Evolutionary conservation across 805 yeast species (phyloP), one percentile per base, ranked within the genome.

Genomic region (Yarrowia sp.): DNA sequence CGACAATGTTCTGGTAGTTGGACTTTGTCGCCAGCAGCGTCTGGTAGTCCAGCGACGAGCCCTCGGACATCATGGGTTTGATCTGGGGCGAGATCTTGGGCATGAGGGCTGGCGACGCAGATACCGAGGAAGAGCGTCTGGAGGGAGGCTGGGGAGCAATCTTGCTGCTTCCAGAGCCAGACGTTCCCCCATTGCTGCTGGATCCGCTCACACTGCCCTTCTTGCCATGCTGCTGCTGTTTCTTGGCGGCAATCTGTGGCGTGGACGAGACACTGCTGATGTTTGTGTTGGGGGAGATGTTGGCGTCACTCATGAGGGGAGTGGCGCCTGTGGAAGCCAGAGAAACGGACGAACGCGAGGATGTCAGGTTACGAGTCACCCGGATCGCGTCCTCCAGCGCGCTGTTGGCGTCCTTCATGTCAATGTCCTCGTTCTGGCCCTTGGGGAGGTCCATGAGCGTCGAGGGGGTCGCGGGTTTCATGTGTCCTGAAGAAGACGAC

Each of bases 1-100:
- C 83, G 8, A 80, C 73, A 26, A 80, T 79, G 72, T 79, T 77
- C 71, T 81, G 83, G 70, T 81, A 80, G 71, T 81, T 81, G 43
- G 82, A 79, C 72, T 80, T 81, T 35, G 79, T 70, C 22, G 82
- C 80, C 66, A 78, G 72, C 49, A 78, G 70, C 9, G 73, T 48
- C 26, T 73, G 68, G 40, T 53, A 55, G 49, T 69, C 69, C 11
- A 52, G 43, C 11, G 46, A 41, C n/a, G 64, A 52, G 36, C 48
- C 45, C 38, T 46, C 65, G 15, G 40, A 26, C 32, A 52, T 43
- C 41, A 69, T 65, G 10, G 75, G 73, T 10, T 59, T 69, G 41
- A 72, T 72, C 50, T 67, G 63, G 9, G 75, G 75, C 11, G 75
- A 73, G 8, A 72, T 70, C 40, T 72, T 75, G 52, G 78, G 77